Base-by-base conservation (phyloP, 2,329 filamentous ascomycete genomes). In the Botrytis pseudocinerea region DNA sequence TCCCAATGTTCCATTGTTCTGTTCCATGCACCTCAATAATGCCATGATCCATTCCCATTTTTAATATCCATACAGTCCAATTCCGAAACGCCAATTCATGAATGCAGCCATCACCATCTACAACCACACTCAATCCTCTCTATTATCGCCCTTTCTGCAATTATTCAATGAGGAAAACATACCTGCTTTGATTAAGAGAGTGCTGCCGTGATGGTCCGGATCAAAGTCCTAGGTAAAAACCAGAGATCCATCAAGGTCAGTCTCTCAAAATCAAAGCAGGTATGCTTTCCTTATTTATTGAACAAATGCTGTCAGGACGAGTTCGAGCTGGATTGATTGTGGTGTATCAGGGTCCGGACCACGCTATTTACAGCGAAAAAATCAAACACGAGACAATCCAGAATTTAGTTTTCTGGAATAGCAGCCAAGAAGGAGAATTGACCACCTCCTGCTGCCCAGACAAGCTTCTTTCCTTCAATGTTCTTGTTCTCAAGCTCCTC, bases 401-500 rank as follows among this genome's bases (percentile, higher is more conserved):
- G 32, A 32, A 69, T 38, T 51, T 70, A 66, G 18, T 66, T 64
- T 9, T 68, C 61, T 25, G 63, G 65, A n/a, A 70, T 32, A 8
- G 86, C 86, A 16, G 87, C 85, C 28, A 93, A 78, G 38, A 93
- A 83, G 1, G 90, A 91, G 81, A 89, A 97, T 80, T 97, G 94
- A 4, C 94, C 94, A 76, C 95, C 95, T 28, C 91, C 92, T 63
- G 92, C 93, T 28, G 93, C 93, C 83, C 88, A 93, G 57, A 90
- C 87, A 65, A 97, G 86, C 81, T 90, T 89, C 83, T 91, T 90
- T 63, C 89, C 93, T 48, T 90, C 87, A 44, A 96, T 88, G 57
- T 93, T 94, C 22, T 90, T 92, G 84, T 97, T 97, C 79, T 96
- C 92, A 72, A 98, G 92, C 66, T 91, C 79, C 0, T 92, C 95